These are phyloP conservation scores for Aspergillus carbonarius DNA, from an alignment of 2,329 filamentous ascomycete species.

Conservation along the genomic window DNA sequence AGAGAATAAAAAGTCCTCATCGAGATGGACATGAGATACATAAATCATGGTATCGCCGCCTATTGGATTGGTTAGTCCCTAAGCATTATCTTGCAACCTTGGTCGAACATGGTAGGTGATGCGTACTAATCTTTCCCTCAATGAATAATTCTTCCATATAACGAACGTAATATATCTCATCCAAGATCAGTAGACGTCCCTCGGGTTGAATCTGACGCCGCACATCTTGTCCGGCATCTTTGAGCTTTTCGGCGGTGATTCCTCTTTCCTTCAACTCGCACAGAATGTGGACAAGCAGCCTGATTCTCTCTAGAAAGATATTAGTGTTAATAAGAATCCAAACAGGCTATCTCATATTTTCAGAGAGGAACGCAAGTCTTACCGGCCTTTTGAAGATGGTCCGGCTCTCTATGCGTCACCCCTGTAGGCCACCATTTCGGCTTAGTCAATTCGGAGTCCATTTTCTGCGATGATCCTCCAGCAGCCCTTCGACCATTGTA, in stretches of 20 bases:
- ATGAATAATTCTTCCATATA: constrained; percentile 40
- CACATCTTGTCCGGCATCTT: constrained; percentile 42
- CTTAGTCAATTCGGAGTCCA: constrained; percentile 42
- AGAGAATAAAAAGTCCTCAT: constrained; percentile 20
- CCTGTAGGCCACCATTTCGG: constrained; percentile 42
- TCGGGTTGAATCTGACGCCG: constrained; percentile 37
- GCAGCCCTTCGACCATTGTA: constrained; percentile 42
- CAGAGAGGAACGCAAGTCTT: constrained; percentile 13
- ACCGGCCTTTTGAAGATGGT: constrained; percentile 46
- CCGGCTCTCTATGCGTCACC: constrained; percentile 46
- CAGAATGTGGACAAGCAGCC: constrained; percentile 42
- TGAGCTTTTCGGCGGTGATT: constrained; percentile 39
- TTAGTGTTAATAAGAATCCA: not conserved
- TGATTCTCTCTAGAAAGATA: constrained; percentile 35
- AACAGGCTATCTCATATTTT: not conserved
- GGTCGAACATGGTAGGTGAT: not conserved
- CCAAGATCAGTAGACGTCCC: constrained; percentile 37
- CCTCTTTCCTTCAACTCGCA: constrained; percentile 38
- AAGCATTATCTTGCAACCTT: not conserved
- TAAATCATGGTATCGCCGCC: constrained; percentile 31
- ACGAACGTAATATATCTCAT: constrained; percentile 43
- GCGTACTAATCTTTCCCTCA: constrained; percentile 38
- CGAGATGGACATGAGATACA: constrained; percentile 29
- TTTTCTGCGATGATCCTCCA: constrained; percentile 23
- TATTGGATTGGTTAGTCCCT: constrained; percentile 14